Percentiles rank a stretch among this genome's conserved stretches.
These are phyloP conservation scores for Cercospora nicotianae DNA, from an alignment of 2,329 filamentous ascomycete genomes.

Conservation along the genomic window DNA sequence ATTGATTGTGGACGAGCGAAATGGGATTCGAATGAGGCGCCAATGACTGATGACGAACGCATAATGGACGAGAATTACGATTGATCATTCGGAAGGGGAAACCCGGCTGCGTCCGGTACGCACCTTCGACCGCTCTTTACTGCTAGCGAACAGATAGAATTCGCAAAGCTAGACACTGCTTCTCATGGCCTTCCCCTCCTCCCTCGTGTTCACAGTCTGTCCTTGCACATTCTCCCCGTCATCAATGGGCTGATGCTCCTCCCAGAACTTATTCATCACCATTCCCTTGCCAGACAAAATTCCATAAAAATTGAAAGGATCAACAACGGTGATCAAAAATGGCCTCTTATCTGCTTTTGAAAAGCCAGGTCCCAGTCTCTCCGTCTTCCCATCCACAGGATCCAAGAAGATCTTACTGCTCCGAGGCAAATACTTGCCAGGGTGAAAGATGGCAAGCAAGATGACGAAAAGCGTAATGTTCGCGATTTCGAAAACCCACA, in stretches of 20 bases:
- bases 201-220: not conserved
- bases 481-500: slow-evolving; percentile 56
- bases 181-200: not conserved
- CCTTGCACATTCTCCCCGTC: not conserved
- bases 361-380: slow-evolving; percentile 40
- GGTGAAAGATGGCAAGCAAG: slow-evolving; percentile 55
- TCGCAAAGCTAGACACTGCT: not conserved
- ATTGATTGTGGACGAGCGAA: not conserved
- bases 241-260: slow-evolving; percentile 28
- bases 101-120: not conserved
- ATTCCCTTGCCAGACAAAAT: slow-evolving; percentile 31
- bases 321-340: slow-evolving; percentile 30
- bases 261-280: slow-evolving; percentile 31
- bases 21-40: not conserved
- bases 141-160: not conserved
- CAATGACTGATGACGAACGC: not conserved
- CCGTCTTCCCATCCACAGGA: slow-evolving; percentile 52
- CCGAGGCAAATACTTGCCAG: slow-evolving; percentile 51
- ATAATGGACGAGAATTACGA: not conserved
- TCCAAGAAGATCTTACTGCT: slow-evolving; percentile 54
- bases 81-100: not conserved
- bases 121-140: not conserved
- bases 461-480: slow-evolving; percentile 55
- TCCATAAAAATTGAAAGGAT: slow-evolving; percentile 35
- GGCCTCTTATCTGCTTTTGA: slow-evolving; percentile 31